phyloP scores from a whole-genome alignment of 2,329 filamentous ascomycete species.

The Neofusicoccum sp. region DNA sequence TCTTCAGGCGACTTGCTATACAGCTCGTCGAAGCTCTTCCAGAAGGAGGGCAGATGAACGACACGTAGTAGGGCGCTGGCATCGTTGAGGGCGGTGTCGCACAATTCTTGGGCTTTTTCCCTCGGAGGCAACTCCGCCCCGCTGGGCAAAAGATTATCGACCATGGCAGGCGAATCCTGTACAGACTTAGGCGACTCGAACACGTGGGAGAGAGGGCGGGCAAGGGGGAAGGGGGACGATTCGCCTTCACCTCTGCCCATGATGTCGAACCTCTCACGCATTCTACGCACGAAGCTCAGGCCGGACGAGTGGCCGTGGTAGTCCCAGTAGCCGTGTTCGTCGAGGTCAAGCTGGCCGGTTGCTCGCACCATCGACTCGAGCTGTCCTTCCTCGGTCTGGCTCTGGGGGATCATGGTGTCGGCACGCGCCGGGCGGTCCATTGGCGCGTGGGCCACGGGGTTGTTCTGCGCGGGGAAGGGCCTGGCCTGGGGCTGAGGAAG shows the following conservation, averaged over 20 bases:
- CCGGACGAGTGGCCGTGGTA: constrained; percentile 94
- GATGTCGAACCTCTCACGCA: constrained; percentile 83
- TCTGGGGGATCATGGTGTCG: constrained; percentile 14
- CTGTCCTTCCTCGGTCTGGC: constrained; percentile 45
- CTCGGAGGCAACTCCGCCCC: constrained; percentile 64
- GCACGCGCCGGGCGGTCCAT: not conserved
- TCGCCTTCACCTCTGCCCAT: constrained; percentile 66
- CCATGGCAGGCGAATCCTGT: constrained; percentile 60
- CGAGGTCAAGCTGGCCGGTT: constrained; percentile 85
- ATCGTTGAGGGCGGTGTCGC: constrained; percentile 61
- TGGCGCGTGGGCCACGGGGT: not conserved
- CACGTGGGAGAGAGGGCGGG: constrained; percentile 54
- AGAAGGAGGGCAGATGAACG: constrained; percentile 80
- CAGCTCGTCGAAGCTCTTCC: constrained; percentile 70
- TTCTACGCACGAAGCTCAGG: constrained; percentile 78
- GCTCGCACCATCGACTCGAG: constrained; percentile 94
- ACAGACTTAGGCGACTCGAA: constrained; percentile 69
- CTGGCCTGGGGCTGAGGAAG: constrained; percentile 25
- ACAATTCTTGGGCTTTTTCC: constrained; percentile 56
- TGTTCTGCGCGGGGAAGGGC: not conserved
- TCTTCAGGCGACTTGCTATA: constrained; percentile 63
- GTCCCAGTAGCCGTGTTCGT: constrained; percentile 89
- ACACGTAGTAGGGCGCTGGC: constrained; percentile 66
- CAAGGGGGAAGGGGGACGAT: constrained; percentile 56
- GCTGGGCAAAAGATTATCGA: constrained; percentile 30